phyloP scores from a whole-genome alignment of 768 basidiomycete genomes.

The Tricholoma terreum region DNA sequence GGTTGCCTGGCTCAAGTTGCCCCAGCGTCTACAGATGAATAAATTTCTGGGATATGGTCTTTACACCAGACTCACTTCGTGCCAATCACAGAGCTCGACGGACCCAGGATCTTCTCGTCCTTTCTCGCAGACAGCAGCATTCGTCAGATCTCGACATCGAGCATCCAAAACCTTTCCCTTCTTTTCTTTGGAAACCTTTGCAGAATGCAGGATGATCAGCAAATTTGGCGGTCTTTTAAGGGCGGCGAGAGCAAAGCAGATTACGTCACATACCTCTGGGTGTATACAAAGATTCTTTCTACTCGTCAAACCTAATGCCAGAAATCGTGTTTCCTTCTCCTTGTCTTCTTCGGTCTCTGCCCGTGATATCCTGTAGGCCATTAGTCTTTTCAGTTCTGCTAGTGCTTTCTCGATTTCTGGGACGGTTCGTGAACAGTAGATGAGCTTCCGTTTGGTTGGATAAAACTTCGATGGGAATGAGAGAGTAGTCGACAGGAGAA shows the following conservation, averaged over 20 bases:
- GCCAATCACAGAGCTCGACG: slow-evolving; percentile 89
- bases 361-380: slow-evolving; percentile 77
- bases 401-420: slow-evolving; percentile 99
- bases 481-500: neutral
- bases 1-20: slow-evolving; percentile 72
- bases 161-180: slow-evolving; percentile 98
- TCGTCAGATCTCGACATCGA: slow-evolving; percentile 92
- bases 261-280: slow-evolving; percentile 67
- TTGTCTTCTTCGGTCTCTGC: slow-evolving; percentile 74
- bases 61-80: slow-evolving; percentile 64
- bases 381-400: slow-evolving; percentile 89
- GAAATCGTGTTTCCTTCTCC: slow-evolving; percentile 77
- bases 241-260: neutral
- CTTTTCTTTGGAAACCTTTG: slow-evolving; percentile 93
- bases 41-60: slow-evolving; percentile 2
- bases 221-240: too few relatives aligned
- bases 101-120: slow-evolving; percentile 85
- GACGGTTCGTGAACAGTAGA: slow-evolving; percentile 98
- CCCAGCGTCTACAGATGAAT: slow-evolving; percentile 64
- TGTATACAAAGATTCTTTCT: slow-evolving; percentile 96
- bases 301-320: slow-evolving; percentile 90
- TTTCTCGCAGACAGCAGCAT: slow-evolving; percentile 76
- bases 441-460: slow-evolving; percentile 87
- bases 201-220: neutral
- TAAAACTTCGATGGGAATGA: slow-evolving; percentile 63